Evolutionary conservation across 108 stramenopile species (phyloP).

Genomic region (Bacterosira constricta): DNA sequence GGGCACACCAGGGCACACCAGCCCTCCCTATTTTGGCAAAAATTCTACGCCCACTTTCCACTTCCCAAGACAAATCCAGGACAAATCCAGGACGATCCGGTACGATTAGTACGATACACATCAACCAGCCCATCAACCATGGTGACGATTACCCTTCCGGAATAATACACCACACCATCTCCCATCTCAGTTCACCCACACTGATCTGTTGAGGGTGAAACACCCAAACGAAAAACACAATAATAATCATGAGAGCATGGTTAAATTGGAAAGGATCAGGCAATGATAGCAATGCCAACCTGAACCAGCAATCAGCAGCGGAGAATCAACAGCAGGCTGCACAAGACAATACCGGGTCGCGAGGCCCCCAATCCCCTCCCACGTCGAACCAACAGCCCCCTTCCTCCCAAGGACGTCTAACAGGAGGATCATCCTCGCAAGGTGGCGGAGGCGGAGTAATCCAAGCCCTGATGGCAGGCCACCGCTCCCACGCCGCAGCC

Average conservation of each 20-base stretch:
- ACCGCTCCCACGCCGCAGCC: slow-evolving; percentile 25
- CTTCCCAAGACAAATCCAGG: too few species aligned
- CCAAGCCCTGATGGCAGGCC: slow-evolving; percentile 53
- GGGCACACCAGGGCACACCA: too few species aligned
- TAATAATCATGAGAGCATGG: slow-evolving; percentile 31
- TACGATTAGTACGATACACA: too few species aligned
- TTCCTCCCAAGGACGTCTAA: background rate
- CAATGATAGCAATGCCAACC: slow-evolving; percentile 4
- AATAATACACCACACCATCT: too few species aligned
- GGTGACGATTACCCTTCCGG: too few species aligned
- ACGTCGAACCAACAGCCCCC: background rate
- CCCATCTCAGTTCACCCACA: too few species aligned
- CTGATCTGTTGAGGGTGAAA: too few species aligned
- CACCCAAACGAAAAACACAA: background rate
- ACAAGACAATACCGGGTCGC: too few species aligned
- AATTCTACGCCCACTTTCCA: too few species aligned
- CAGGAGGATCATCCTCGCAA: background rate
- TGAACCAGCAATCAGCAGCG: background rate
- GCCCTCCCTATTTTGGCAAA: too few species aligned
- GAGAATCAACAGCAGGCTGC: background rate
- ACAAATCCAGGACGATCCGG: too few species aligned
- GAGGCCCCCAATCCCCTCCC: background rate
- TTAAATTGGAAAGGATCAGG: slow-evolving; percentile 24
- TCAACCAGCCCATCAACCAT: too few species aligned
- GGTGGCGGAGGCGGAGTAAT: slow-evolving; percentile 34